phyloP scores from a whole-genome alignment of 176 grass and related monocot genomes.

The Leersia perrieri region DNA sequence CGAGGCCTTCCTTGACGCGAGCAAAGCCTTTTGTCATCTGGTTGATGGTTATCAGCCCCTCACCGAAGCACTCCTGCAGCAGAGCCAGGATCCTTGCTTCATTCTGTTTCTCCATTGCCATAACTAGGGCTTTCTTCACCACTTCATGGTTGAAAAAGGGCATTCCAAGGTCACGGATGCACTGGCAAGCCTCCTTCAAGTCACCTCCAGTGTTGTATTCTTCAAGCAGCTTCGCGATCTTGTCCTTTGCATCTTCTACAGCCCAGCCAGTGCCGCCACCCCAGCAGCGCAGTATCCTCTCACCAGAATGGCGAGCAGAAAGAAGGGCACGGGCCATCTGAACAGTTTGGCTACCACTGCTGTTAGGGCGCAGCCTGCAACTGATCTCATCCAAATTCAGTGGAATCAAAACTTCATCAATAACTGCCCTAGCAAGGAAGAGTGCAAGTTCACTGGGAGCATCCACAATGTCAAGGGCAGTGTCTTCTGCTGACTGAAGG shows the following conservation, averaged over 20 bases:
- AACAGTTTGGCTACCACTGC: constrained; percentile 58
- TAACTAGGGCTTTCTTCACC: constrained; percentile 77
- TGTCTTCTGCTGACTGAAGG: constrained; percentile 78
- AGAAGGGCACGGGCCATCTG: constrained; percentile 59
- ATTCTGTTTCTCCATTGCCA: constrained; percentile 80
- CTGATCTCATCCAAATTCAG: constrained; percentile 77
- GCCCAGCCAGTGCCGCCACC: constrained; percentile 83
- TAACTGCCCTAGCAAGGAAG: constrained; percentile 79
- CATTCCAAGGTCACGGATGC: constrained; percentile 77
- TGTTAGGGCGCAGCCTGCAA: constrained; percentile 47
- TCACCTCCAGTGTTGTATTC: constrained; percentile 71
- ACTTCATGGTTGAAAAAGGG: constrained; percentile 97
- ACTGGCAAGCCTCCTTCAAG: constrained; percentile 67
- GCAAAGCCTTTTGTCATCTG: constrained; percentile 80
- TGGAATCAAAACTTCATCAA: constrained; percentile 71
- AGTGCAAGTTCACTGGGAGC: constrained; percentile 83
- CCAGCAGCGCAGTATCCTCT: constrained; percentile 86
- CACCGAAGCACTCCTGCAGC: constrained; percentile 63
- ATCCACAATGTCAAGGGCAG: constrained; percentile 66
- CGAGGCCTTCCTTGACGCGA: constrained; percentile 64
- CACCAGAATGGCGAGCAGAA: constrained; percentile 70
- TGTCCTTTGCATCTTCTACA: constrained; percentile 87
- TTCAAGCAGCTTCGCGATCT: constrained; percentile 73
- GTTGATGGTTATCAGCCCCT: constrained; percentile 84
- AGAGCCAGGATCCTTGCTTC: constrained; percentile 52